These are phyloP conservation scores for Penicillium antarcticum DNA, from an alignment of 495 filamentous ascomycete genomes.

Conservation along the genomic window DNA sequence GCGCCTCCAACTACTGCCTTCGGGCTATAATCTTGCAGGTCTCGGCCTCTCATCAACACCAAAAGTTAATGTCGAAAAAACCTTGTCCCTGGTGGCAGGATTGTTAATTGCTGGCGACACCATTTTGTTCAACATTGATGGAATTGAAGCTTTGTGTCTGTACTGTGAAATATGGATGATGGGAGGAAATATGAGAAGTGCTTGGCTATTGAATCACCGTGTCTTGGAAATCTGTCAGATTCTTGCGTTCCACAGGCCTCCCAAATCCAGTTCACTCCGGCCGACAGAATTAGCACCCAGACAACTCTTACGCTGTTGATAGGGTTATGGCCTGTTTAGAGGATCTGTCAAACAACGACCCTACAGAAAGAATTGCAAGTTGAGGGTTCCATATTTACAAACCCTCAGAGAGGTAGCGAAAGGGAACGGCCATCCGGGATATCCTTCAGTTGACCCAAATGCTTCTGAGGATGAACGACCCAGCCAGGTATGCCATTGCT, in stretches of 20 bases:
- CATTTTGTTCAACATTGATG: constrained; percentile 13
- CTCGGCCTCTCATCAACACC: constrained; percentile 4
- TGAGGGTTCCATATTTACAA: constrained; percentile 5
- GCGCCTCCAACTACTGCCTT: constrained; percentile 13
- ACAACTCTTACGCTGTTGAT: constrained; percentile 1
- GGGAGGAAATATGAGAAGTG: constrained; percentile 16
- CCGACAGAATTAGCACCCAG: neutral
- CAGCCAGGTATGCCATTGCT: constrained; percentile 11
- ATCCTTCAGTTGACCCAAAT: neutral
- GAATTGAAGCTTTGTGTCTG: constrained; percentile 18
- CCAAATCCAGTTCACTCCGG: neutral
- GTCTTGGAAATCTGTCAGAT: constrained; percentile 16
- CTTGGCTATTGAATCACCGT: constrained; percentile 19
- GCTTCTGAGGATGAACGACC: neutral
- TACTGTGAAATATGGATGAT: constrained; percentile 16
- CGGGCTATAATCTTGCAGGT: neutral
- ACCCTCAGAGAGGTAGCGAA: constrained; percentile 1
- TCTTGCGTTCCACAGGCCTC: constrained; percentile 12
- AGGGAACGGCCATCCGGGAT: neutral
- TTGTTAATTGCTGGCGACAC: constrained; percentile 9
- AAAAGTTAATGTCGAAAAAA: constrained; percentile 2
- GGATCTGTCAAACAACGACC: neutral
- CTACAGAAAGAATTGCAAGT: constrained; percentile 9
- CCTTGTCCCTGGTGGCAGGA: neutral
- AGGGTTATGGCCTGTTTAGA: constrained; percentile 4